Evolutionary conservation across 1,284 basidiomycete species (phyloP).

Genomic region (Microbotryum saponariae): DNA sequence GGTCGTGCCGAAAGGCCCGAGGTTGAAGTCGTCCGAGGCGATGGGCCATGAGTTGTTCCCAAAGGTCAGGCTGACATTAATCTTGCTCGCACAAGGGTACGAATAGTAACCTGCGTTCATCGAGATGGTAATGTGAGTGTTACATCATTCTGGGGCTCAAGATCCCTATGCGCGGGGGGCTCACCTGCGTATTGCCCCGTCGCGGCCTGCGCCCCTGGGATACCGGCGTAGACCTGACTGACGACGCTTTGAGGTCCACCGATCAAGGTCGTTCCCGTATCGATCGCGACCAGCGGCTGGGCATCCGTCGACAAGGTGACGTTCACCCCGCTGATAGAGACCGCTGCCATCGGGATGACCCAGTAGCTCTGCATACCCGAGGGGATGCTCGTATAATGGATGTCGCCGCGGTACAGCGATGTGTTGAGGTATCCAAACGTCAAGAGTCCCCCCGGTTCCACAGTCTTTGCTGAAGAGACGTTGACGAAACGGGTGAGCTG

Average conservation of each 20-base stretch:
- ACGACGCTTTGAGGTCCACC: conserved; percentile 35
- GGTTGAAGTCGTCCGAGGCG: conserved; percentile 37
- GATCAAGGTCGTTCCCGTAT: conserved; percentile 39
- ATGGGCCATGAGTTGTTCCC: conserved; percentile 31
- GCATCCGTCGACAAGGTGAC: conserved; percentile 22
- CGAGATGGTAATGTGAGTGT: not conserved
- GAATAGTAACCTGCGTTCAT: conserved; percentile 32
- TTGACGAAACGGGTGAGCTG: conserved; percentile 42
- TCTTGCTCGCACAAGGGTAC: conserved; percentile 31
- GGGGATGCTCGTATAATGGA: conserved; percentile 41
- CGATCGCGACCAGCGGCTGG: conserved; percentile 37
- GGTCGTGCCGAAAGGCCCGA: conserved; percentile 33
- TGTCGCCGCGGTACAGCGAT: conserved; percentile 40
- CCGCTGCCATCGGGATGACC: conserved; percentile 40
- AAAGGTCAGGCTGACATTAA: conserved; percentile 31
- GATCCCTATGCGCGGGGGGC: not conserved
- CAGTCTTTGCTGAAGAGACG: conserved; percentile 32
- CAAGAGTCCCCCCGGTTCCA: conserved; percentile 41
- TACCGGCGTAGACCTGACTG: conserved; percentile 30
- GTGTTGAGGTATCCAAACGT: conserved; percentile 43
- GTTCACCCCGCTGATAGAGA: conserved; percentile 41
- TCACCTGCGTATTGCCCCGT: conserved; percentile 33
- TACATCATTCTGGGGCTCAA: not conserved
- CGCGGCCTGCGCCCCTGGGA: conserved; percentile 33
- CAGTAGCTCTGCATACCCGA: conserved; percentile 41